Base-by-base conservation (phyloP, 1,284 basidiomycete genomes). In the Melampsora americana region DNA sequence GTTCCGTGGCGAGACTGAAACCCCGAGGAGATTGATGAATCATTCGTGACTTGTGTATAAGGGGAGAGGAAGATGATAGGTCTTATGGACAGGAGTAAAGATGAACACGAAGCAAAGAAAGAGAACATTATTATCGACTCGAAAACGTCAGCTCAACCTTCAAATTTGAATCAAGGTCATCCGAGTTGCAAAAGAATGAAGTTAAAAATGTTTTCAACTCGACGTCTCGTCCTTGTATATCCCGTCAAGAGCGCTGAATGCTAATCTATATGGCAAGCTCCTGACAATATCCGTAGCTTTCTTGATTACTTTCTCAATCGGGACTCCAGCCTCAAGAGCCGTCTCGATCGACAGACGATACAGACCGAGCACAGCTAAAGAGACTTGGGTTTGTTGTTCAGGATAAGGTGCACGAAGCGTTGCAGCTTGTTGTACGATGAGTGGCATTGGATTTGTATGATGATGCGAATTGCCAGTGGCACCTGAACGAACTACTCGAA, bases 371-470 rank as follows among this genome's bases (percentile, higher is more conserved):
- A 97, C 92, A 5, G 93, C 92, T 28, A 97, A 86, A 9, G 90
- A 92, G 44, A 95, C 90, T 80, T 95, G 94, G 1, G 93, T 96
- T 84, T 97, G 94, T 81, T 95, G 91, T 64, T 87, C 86, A 23
- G 89, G 89, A 81, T 93, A 92, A 6, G 90, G 88, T 7, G 90
- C 91, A 60, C 88, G 88, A 28, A 88, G 87, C 3, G 88, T 86
- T 48, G 92, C 75, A 3, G 80, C 80, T 73, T 80, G 80, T 1
- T 77, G 77, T 26, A 79, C 80, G 32, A 81, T 86, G 9, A 74
- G 39, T 35, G 62, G 71, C 35, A 42, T 59, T 14, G 64, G 71
- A 32, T 53, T 64, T 6, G 61, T 18, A 78, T 78, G 66, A 77
- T 79, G 66, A 66, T 72, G 89, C 84, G 77, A 89, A 85, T 50